Evolutionary conservation across 495 filamentous ascomycete genomes (phyloP).

Genomic region (Penicillium silybi): DNA sequence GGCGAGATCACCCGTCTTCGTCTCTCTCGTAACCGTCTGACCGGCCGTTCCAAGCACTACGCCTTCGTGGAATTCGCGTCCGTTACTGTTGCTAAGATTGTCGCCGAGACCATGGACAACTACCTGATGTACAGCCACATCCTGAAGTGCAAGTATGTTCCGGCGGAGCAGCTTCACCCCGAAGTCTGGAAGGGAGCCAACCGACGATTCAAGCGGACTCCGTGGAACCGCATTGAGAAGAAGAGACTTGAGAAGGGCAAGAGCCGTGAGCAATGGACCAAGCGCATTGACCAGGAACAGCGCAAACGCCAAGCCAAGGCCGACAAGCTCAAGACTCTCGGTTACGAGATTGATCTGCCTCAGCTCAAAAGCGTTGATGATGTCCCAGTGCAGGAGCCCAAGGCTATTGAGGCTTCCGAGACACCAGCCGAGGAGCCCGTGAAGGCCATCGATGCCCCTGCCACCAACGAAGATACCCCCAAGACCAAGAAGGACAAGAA

Average conservation of each 20-base stretch:
- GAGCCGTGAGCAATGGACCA: slow-evolving; percentile 71
- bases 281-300: slow-evolving; percentile 66
- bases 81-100: slow-evolving; percentile 76
- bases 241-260: slow-evolving; percentile 64
- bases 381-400: slow-evolving; percentile 41
- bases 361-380: slow-evolving; percentile 63
- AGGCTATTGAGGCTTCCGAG: slow-evolving; percentile 29
- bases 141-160: slow-evolving; percentile 76
- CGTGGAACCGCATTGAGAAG: slow-evolving; percentile 79
- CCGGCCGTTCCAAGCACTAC: slow-evolving; percentile 83
- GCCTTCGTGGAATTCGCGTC: slow-evolving; percentile 89
- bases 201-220: slow-evolving; percentile 79
- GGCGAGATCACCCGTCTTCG: slow-evolving; percentile 76
- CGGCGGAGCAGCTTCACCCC: slow-evolving; percentile 70
- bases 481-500: slow-evolving; percentile 38
- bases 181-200: slow-evolving; percentile 84
- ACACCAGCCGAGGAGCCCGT: slow-evolving; percentile 6
- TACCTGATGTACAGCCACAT: slow-evolving; percentile 94
- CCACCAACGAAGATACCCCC: slow-evolving; percentile 30
- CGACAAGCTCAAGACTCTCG: slow-evolving; percentile 72
- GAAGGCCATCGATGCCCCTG: slow-evolving; percentile 13
- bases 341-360: slow-evolving; percentile 79
- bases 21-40: slow-evolving; percentile 85
- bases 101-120: slow-evolving; percentile 92
- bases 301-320: slow-evolving; percentile 59